These are phyloP conservation scores for Botryosphaeria dothidea DNA, from an alignment of 2,329 filamentous ascomycete species.

Conservation along the genomic window DNA sequence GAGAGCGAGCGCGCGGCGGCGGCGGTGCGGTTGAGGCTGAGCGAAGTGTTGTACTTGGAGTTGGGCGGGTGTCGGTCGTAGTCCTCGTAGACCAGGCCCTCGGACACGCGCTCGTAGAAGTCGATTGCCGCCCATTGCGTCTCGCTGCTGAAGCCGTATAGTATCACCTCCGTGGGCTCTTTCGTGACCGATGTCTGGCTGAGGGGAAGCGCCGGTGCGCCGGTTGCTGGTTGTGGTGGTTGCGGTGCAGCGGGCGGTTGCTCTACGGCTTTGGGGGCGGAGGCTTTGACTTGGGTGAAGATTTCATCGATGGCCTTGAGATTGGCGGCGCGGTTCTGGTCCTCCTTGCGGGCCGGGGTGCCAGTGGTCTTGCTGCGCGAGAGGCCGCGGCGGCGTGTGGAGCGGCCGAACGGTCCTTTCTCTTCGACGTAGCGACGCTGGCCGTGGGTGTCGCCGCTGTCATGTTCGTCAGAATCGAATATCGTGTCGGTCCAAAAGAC, in stretches of 20 bases:
- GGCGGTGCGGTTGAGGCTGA: conserved; percentile 68
- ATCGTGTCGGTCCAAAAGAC: conserved; percentile 7
- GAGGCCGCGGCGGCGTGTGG: conserved; percentile 42
- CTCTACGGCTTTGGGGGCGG: conserved; percentile 10
- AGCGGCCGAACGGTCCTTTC: conserved; percentile 62
- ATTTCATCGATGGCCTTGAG: conserved; percentile 49
- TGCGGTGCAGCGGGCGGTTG: conserved; percentile 12
- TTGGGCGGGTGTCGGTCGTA: conserved; percentile 83
- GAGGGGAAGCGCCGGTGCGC: conserved; percentile 38
- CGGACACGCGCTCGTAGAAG: conserved; percentile 81
- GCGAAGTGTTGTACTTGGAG: conserved; percentile 69
- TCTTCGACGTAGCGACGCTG: conserved; percentile 58
- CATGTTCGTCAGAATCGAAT: conserved; percentile 27
- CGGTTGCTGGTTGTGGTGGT: conserved; percentile 29
- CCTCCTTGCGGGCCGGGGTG: conserved; percentile 60
- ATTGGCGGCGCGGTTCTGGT: conserved; percentile 49
- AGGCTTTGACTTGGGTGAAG: conserved; percentile 38
- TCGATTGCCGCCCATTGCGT: conserved; percentile 80
- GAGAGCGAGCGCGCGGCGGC: conserved; percentile 69
- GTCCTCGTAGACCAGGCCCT: conserved; percentile 84
- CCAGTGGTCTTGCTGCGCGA: conserved; percentile 59
- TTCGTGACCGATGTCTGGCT: conserved; percentile 42
- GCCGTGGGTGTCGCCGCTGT: conserved; percentile 42
- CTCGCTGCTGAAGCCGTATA: conserved; percentile 77
- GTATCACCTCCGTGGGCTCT: conserved; percentile 74